Conservation (phyloP, 2,329 filamentous ascomycete species). For the Stachybotrys chartarum region DNA sequence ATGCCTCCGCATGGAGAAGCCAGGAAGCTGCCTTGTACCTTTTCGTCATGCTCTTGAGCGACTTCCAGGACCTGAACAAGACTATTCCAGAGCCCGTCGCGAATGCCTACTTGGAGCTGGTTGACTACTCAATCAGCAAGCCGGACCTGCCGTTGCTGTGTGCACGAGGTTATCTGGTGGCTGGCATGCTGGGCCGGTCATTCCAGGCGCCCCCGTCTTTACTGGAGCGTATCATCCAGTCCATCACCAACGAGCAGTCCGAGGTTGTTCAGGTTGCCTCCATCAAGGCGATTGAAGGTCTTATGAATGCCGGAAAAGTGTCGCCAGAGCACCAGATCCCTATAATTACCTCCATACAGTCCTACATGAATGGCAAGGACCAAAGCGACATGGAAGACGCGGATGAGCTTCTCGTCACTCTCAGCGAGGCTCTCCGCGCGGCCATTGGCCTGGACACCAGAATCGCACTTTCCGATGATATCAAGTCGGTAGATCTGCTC, state of each 20-base stretch:
- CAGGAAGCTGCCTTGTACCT: slow-evolving; percentile 81
- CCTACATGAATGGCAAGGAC: slow-evolving; percentile 75
- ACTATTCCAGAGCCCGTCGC: slow-evolving; percentile 62
- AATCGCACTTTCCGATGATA: slow-evolving; percentile 64
- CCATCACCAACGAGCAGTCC: slow-evolving; percentile 66
- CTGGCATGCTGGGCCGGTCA: slow-evolving; percentile 69
- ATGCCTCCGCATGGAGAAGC: slow-evolving; percentile 44
- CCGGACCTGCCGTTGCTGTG: slow-evolving; percentile 69
- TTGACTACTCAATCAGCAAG: slow-evolving; percentile 67
- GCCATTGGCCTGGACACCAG: slow-evolving; percentile 73
- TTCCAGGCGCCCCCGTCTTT: slow-evolving; percentile 57
- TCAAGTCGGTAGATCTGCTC: slow-evolving; percentile 71
- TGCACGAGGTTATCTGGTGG: slow-evolving; percentile 80
- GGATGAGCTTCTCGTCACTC: slow-evolving; percentile 84
- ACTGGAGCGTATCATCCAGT: slow-evolving; percentile 66
- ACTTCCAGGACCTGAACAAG: slow-evolving; percentile 74
- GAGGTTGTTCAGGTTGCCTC: slow-evolving; percentile 91
- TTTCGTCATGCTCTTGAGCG: slow-evolving; percentile 74
- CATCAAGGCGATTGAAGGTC: slow-evolving; percentile 74
- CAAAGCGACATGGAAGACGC: slow-evolving; percentile 77
- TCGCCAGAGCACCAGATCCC: slow-evolving; percentile 49
- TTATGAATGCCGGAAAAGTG: slow-evolving; percentile 47
- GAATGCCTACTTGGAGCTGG: slow-evolving; percentile 70
- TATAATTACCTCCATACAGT: slow-evolving; percentile 55
- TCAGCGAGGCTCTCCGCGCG: slow-evolving; percentile 79